Evolutionary conservation across 108 stramenopile species (phyloP), one percentile per base, ranked within the genome.

Genomic region (Thalassiosira profunda): DNA sequence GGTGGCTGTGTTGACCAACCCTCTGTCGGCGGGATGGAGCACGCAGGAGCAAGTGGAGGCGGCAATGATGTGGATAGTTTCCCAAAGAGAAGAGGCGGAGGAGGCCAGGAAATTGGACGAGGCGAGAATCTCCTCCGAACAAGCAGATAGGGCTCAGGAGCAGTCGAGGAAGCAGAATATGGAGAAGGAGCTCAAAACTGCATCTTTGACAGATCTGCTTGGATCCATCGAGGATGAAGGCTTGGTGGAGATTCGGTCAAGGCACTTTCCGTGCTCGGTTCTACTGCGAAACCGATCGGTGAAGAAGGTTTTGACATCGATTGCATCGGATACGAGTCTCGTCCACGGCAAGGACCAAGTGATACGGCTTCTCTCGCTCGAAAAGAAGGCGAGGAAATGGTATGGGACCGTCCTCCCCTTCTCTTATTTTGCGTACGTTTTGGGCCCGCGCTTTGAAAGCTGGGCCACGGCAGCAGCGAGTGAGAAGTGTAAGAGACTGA

Each of bases 11-110:
- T n/a, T n/a, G 12, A 3, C 63, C 25, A 61, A 17, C 46, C 30
- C 15, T 23, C 15, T 61, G 20, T 20, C 35, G 26, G 30, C 45
- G 45, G 67, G 48, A 58, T 70, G 56, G 68, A 58, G 53, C 54
- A 2, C 26, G 1, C 51, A 79, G 31, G 67, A 65, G 34, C 77
- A 79, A 36, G 62, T 80, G 11, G 86, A 87, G 25, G 60, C 70
- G 46, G 61, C 82, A 51, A 86, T 88, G 85, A 72, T 86, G 69
- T 84, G 74, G 71, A 85, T 88, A 41, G 74, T 88, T 10, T 44
- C 65, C 18, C 87, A 84, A 55, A 72, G 87, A 12, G 87, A 88
- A 67, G 88, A 84, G 24, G 70, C 62, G 35, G 81, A 62, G 6
- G 85, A 86, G 46, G 85, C 88, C 4, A 49, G 53, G 25, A 84